Percentiles rank a stretch among this genome's conserved stretches.
phyloP scores from a whole-genome alignment of 495 filamentous ascomycete species.

The Penicillium ochrochloron region DNA sequence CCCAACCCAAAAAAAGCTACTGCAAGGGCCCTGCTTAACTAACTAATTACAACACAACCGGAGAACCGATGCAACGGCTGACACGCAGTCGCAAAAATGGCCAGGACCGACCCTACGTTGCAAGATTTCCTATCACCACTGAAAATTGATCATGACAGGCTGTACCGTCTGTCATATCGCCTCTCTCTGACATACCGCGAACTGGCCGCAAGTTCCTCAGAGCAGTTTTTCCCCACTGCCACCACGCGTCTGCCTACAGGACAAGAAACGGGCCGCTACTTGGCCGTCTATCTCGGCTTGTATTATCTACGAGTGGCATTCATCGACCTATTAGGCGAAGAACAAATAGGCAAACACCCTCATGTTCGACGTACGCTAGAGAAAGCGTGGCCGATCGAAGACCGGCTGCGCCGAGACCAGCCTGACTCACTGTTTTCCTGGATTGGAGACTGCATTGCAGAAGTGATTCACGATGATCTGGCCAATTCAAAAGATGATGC shows the following conservation, averaged over 20 bases:
- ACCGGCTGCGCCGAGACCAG: constrained; percentile 69
- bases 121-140: constrained; percentile 34
- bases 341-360: constrained; percentile 30
- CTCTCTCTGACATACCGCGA: constrained; percentile 59
- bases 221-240: constrained; percentile 75
- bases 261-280: constrained; percentile 63
- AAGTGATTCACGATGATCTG: constrained; percentile 60
- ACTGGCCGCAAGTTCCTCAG: constrained; percentile 61
- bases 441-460: constrained; percentile 73
- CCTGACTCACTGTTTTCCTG: constrained; percentile 71
- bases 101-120: constrained; percentile 19
- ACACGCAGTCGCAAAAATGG: constrained; percentile 15
- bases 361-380: constrained; percentile 62
- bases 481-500: constrained; percentile 36
- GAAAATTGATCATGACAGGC: constrained; percentile 33
- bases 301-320: constrained; percentile 77
- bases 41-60: neutral
- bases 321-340: constrained; percentile 62
- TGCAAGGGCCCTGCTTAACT: constrained; percentile 11
- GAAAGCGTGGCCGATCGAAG: constrained; percentile 73
- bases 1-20: constrained; percentile 5
- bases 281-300: constrained; percentile 76
- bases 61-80: neutral
- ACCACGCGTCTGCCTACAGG: constrained; percentile 67
- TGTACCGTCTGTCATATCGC: constrained; percentile 58